Conservation (phyloP, 2,329 filamentous ascomycete species). For the Claviceps spartinae region DNA sequence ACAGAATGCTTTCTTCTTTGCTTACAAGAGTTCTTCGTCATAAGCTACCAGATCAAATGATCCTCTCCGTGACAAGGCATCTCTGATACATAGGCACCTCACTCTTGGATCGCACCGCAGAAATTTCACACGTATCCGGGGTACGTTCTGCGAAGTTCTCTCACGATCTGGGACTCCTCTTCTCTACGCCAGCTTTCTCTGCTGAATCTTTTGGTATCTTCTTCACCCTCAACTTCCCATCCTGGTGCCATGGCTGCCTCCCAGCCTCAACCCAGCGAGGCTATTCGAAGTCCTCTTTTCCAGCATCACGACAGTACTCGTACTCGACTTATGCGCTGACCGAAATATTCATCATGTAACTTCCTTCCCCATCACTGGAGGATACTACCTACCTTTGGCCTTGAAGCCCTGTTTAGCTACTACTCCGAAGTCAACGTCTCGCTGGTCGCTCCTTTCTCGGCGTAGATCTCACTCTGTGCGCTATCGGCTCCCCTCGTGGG, state of each 20-base stretch:
- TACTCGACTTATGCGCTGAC: constrained; percentile 22
- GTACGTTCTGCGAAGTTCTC: constrained; percentile 17
- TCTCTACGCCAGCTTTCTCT: constrained; percentile 15
- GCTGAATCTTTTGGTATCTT: constrained; percentile 20
- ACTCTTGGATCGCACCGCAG: background rate
- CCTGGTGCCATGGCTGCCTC: constrained; percentile 21
- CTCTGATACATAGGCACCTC: too few species aligned
- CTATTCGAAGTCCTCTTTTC: constrained; percentile 24
- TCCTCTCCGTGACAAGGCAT: too few species aligned
- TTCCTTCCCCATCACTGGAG: constrained; percentile 18
- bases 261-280: constrained; percentile 25
- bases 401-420: constrained; percentile 28
- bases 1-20: too few species aligned
- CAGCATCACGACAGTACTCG: constrained; percentile 25
- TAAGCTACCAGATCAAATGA: too few species aligned
- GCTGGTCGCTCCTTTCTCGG: constrained; percentile 24
- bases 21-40: too few species aligned
- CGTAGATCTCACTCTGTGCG: constrained; percentile 30
- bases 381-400: constrained; percentile 18
- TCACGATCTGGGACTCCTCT: constrained; percentile 15
- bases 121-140: background rate
- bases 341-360: background rate
- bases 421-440: constrained; percentile 28
- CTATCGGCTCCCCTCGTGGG: constrained; percentile 20
- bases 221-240: constrained; percentile 17